These are phyloP conservation scores for Hericium rajendrae DNA, from an alignment of 768 basidiomycete genomes.

Conservation along the genomic window DNA sequence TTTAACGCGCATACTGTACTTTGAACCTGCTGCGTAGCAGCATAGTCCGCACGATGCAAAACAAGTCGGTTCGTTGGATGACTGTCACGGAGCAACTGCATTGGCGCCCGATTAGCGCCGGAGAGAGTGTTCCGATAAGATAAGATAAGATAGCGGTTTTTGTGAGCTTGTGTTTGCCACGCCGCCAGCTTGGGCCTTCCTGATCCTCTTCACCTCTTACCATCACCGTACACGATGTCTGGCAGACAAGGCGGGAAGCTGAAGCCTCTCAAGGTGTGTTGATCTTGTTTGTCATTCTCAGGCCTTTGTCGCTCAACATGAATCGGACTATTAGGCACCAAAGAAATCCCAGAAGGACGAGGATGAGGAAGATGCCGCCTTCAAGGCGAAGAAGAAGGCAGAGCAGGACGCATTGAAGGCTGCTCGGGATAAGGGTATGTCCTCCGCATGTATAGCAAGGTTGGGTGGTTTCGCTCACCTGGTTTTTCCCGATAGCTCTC, in stretches of 20 bases:
- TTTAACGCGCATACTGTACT: too few species aligned
- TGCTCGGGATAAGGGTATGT: conserved; percentile 62
- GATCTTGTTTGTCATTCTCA: not conserved
- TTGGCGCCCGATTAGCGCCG: too few species aligned
- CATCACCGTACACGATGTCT: conserved; percentile 31
- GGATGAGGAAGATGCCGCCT: conserved; percentile 59
- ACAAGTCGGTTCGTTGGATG: too few species aligned
- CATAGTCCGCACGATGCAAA: too few species aligned
- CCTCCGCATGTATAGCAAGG: not conserved
- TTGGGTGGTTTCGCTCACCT: conserved; percentile 1
- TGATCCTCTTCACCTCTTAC: not conserved
- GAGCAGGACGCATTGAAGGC: conserved; percentile 67
- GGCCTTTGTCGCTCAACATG: not conserved
- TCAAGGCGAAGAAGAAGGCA: conserved; percentile 69
- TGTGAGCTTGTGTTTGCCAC: too few species aligned
- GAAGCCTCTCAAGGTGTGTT: conserved; percentile 73
- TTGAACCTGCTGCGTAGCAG: too few species aligned
- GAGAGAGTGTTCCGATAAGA: too few species aligned
- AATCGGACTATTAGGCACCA: conserved; percentile 43
- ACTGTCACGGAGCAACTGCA: too few species aligned
- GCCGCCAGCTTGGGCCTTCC: too few species aligned
- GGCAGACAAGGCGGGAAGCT: conserved; percentile 76
- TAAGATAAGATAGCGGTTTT: too few species aligned
- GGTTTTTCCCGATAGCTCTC: conserved; percentile 29
- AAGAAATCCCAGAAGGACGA: conserved; percentile 76